Evolutionary conservation across 257 asterid genomes (phyloP), one percentile per base, ranked within the genome.

Genomic region (Przewalskia tangutica): DNA sequence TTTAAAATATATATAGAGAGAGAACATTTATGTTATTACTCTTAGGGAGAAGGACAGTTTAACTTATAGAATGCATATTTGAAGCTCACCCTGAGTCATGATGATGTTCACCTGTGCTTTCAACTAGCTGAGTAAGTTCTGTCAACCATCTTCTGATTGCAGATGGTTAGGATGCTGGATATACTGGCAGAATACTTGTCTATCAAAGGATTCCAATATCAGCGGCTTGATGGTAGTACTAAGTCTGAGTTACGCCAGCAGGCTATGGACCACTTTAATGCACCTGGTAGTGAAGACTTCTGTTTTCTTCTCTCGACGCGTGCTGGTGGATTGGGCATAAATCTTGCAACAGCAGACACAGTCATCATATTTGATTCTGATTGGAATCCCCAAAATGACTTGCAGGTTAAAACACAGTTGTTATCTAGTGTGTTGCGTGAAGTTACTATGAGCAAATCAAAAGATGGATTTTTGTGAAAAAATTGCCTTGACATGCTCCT

Each of bases 131-230:
- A 50, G 63, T 27, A 50, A 50, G 80, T 75, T 75, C 46, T 50
- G 80, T 75, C 48, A 23, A 75, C 23, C 23, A 23, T 75, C 46
- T 62, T 84, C 85, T 83, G 66, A 53, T 48, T 59, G 65, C 98
- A 96, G 99, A 96, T 96, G 99, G 99, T 96, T 67, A 93, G 97
- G 88, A 89, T 96, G 99, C 84, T 96, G 93, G 99, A 96, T 90
- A 85, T 96, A 85, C 89, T 96, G 87, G 97, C 99, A 11, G 98
- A 96, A 75, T 96, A 96, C 89, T 91, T 96, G 83, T 88, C 97
- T 38, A 85, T 93, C 81, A 96, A 94, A 85, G 99, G 99, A 23
- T 96, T 96, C 87, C 98, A 92, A 83, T 96, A 83, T 86, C 99
- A 96, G 88, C 95, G 99, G 66, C 98, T 96, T 81, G 99, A 96